Base-by-base conservation (phyloP, 2,329 filamentous ascomycete genomes). In the Diaporthe humulicola region DNA sequence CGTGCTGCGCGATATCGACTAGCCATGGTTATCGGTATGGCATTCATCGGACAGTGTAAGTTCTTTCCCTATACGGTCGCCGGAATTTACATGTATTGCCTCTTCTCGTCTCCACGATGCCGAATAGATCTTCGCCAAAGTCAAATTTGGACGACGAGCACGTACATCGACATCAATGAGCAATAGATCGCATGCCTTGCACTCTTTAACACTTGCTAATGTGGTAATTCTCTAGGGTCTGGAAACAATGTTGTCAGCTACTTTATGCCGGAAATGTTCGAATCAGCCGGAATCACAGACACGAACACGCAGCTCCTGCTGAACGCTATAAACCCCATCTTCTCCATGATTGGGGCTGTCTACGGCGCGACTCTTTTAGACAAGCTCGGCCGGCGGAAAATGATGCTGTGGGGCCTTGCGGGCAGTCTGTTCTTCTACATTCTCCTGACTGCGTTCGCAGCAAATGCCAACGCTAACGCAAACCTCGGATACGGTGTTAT, bases 321-420 rank as follows among this genome's bases (percentile, higher is more conserved):
- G 76, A 88, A 85, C 12, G 85, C 90, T 42, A 87, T 88, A 79
- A 87, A 89, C 81, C 85, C 85, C 38, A 86, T 86, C 73, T 85
- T 88, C 79, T 86, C 88, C 77, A 86, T 89, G 79, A 77, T 85
- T 71, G 87, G 85, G 76, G 87, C 88, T 56, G 83, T 88, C 45
- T 73, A 86, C 19, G 89, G 89, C 40, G 87, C 89, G 25, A 80
- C 83, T 17, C 79, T 90, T 3, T 86, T 90, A 36, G 88, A 90
- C 74, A 82, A 79, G 50, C 78, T 90, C 40, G 88, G 89, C 48
- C 88, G 89, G 48, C 87, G 89, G 15, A 86, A 86, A n/a, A 83
- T 90, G 42, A 75, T 75, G 74, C 70, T 75, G 2, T 71, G 61
- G 61, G 74, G 74, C 25, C 70, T 75, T 8, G 8, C 61, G 19